Percentiles rank a stretch among this genome's conserved stretches.
Evolutionary conservation across 176 grass and related monocot genomes (phyloP).

Genomic region (Musa itinerans): DNA sequence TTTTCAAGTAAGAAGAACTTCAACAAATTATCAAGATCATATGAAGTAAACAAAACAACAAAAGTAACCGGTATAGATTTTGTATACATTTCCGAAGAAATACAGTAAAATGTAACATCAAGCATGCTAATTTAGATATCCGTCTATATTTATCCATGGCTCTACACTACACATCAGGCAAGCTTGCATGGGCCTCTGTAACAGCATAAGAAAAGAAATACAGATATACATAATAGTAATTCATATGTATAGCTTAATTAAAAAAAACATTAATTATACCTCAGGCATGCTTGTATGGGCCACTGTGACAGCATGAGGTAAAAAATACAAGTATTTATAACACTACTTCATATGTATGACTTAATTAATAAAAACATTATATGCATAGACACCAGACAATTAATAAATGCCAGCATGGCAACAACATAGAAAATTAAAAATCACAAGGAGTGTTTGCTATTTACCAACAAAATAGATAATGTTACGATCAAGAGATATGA

Average conservation of each 20-base stretch:
- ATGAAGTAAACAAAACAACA: not conserved
- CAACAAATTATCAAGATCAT: constrained; percentile 21
- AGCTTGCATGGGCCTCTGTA: not conserved
- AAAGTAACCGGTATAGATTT: not conserved
- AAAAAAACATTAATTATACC: not conserved
- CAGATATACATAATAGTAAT: not conserved
- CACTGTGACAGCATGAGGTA: no score
- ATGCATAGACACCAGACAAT: not conserved
- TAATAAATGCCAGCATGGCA: not conserved
- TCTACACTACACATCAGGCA: not conserved
- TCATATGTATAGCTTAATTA: not conserved
- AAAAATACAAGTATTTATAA: not conserved
- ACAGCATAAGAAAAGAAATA: not conserved
- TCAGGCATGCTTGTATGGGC: not conserved
- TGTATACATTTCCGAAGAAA: not conserved
- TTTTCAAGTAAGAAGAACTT: constrained; percentile 33
- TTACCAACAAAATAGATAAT: no score
- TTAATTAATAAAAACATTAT: not conserved
- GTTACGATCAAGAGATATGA: no score
- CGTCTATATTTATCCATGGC: not conserved
- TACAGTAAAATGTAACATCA: not conserved
- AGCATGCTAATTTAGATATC: not conserved
- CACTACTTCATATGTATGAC: not conserved
- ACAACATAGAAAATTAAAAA: not conserved
- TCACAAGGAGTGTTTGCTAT: not conserved